These are phyloP conservation scores for Calonectria pteridis DNA, from an alignment of 2,329 filamentous ascomycete species.

Conservation along the genomic window DNA sequence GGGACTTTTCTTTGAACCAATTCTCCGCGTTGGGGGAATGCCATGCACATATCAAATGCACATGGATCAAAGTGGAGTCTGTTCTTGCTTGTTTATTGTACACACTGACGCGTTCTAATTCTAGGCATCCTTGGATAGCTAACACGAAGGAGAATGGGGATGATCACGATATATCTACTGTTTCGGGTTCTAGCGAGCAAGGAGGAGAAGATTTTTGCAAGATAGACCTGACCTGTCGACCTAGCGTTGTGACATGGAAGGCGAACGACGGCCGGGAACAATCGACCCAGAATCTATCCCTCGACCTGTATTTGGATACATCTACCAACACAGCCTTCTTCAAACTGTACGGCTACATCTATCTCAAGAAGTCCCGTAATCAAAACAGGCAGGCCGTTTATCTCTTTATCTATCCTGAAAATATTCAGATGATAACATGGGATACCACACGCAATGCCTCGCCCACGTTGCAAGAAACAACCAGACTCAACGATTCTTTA, in stretches of 20 bases:
- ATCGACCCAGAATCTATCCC: background rate
- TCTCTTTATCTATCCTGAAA: background rate
- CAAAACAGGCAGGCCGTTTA: background rate
- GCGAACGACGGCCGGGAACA: background rate
- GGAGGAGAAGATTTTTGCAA: background rate
- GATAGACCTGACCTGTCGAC: background rate
- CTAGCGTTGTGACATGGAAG: background rate
- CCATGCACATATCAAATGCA: background rate
- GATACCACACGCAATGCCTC: background rate
- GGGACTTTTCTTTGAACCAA: constrained; percentile 17
- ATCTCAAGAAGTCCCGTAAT: background rate
- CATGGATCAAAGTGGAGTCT: constrained; percentile 17
- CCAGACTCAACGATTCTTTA: background rate
- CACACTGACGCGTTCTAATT: background rate
- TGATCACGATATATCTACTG: background rate
- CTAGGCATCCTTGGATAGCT: background rate
- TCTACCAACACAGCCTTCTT: background rate
- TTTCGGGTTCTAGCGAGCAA: background rate
- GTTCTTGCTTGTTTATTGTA: background rate
- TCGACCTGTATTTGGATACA: background rate
- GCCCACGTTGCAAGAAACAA: background rate
- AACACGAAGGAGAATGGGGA: background rate
- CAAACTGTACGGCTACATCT: background rate
- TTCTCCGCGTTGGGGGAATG: constrained; percentile 3
- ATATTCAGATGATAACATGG: background rate